A percentile compares a stretch with the other conserved stretches of the same genome.
Conservation (phyloP, 164 flowering plant genomes). For the Sextonia rubra region DNA sequence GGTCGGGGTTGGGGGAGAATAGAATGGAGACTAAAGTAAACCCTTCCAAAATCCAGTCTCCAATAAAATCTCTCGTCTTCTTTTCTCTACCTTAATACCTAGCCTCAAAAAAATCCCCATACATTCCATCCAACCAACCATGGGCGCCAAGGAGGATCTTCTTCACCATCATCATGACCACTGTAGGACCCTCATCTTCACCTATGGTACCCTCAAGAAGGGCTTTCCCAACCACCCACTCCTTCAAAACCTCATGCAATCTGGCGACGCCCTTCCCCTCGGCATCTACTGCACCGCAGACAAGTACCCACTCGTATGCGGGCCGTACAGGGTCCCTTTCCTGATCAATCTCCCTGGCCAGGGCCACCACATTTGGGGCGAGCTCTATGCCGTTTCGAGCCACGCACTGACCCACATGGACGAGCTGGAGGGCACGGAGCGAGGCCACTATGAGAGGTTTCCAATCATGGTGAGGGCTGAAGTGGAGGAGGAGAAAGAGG, state of each 20-base stretch:
- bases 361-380: constrained; percentile 58
- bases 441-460: constrained; percentile 68
- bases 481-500: constrained; percentile 2
- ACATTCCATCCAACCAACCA: no score
- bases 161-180: no score
- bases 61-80: no score
- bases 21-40: no score
- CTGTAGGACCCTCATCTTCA: constrained; percentile 39
- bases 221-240: constrained; percentile 79
- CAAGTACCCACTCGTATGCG: constrained; percentile 73
- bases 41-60: no score
- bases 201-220: constrained; percentile 82
- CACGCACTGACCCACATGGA: constrained; percentile 50
- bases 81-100: no score
- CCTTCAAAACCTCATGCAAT: constrained; percentile 42
- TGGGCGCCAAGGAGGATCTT: no score
- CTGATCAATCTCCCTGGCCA: constrained; percentile 66
- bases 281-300: constrained; percentile 42
- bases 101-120: no score
- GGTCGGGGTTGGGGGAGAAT: no score
- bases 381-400: constrained; percentile 69
- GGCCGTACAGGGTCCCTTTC: constrained; percentile 83
- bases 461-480: constrained; percentile 29
- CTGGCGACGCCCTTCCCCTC: constrained; percentile 56
- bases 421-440: constrained; percentile 59